These are phyloP conservation scores for Linnemannia hyalina DNA, from an alignment of 192 early-diverging fungal species.

Conservation along the genomic window DNA sequence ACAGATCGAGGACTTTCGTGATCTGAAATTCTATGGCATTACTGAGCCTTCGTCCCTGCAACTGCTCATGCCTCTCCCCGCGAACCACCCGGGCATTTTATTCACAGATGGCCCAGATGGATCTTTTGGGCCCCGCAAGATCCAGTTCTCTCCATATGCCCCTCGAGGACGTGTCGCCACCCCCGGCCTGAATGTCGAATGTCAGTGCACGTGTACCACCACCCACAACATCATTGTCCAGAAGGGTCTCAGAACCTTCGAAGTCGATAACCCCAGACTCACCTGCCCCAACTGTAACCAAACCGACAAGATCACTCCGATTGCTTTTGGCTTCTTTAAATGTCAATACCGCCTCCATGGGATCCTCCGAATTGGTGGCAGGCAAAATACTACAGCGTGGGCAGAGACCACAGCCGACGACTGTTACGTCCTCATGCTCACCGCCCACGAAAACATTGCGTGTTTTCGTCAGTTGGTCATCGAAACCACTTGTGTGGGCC, in stretches of 20 bases:
- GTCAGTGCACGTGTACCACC: not conserved
- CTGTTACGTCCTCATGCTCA: not conserved
- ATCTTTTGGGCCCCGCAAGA: not conserved
- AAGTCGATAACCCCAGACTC: too few species aligned
- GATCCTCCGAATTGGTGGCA: not conserved
- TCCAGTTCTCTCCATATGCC: not conserved
- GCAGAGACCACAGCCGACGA: not conserved
- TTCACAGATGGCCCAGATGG: too few species aligned
- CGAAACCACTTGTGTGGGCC: not conserved
- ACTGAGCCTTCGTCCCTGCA: too few species aligned
- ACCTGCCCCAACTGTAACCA: not conserved
- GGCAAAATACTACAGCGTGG: slow-evolving; percentile 1
- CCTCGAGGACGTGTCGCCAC: not conserved
- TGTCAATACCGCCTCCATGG: slow-evolving; percentile 19
- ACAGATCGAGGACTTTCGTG: too few species aligned
- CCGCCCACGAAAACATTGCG: too few species aligned
- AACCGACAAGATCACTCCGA: not conserved
- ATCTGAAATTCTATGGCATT: too few species aligned
- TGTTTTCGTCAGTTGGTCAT: not conserved
- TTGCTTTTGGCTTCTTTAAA: slow-evolving; percentile 6
- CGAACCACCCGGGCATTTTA: too few species aligned
- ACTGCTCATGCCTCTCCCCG: too few species aligned
- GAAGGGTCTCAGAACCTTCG: not conserved
- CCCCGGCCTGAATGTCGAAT: slow-evolving; percentile 6
- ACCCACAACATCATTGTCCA: not conserved